phyloP scores from a whole-genome alignment of 1,284 basidiomycete species.

The Pascua guehoae region DNA sequence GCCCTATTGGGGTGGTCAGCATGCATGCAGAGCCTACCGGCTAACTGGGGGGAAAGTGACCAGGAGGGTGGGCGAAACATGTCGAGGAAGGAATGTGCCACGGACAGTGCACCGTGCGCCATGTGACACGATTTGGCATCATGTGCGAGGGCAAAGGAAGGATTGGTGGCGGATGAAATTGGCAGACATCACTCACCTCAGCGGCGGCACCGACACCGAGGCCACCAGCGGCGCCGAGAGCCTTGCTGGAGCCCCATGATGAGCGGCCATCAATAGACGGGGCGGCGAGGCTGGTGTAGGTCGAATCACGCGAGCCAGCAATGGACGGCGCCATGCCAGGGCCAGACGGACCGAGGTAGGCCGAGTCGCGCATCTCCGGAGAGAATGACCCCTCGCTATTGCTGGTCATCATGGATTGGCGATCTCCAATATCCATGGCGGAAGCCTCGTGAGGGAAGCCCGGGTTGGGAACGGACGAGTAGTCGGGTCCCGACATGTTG shows the following conservation, averaged over 20 bases:
- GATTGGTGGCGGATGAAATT: background rate
- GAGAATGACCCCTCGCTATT: constrained; percentile 1
- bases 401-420: background rate
- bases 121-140: background rate
- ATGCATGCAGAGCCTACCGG: background rate
- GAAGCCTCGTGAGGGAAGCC: background rate
- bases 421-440: background rate
- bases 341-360: constrained; percentile 7
- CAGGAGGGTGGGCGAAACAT: background rate
- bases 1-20: constrained; percentile 1
- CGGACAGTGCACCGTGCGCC: background rate
- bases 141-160: background rate
- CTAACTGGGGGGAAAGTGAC: background rate
- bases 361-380: constrained; percentile 4
- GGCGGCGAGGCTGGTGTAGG: constrained; percentile 19
- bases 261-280: constrained; percentile 14
- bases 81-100: too few species aligned
- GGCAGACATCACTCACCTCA: constrained; percentile 19
- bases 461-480: constrained; percentile 4
- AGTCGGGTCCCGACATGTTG: background rate
- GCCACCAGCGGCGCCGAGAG: constrained; percentile 25
- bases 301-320: constrained; percentile 39
- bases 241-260: constrained; percentile 17
- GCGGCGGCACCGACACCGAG: constrained; percentile 19
- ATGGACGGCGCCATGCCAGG: constrained; percentile 29